These are phyloP conservation scores for Mortierella polycephala DNA, from an alignment of 371 early-diverging fungal species.

Conservation along the genomic window DNA sequence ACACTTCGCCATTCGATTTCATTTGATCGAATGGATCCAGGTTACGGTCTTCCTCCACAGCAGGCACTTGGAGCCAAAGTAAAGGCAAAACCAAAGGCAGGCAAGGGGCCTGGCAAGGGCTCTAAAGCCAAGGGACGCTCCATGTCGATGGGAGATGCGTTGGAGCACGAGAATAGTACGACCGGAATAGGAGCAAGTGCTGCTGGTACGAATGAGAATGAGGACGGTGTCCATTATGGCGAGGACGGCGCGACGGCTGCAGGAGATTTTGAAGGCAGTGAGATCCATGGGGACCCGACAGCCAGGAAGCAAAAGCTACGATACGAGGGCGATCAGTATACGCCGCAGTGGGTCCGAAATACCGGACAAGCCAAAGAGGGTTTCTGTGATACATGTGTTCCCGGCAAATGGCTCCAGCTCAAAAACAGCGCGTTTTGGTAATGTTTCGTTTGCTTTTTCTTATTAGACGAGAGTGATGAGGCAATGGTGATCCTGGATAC, in stretches of 20 bases:
- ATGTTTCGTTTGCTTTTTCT: background rate
- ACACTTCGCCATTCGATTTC: conserved; percentile 42
- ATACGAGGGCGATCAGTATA: conserved; percentile 85
- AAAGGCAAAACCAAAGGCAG: conserved; percentile 30
- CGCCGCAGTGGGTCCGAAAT: conserved; percentile 88
- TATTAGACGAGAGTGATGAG: background rate
- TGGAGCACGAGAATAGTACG: conserved; percentile 13
- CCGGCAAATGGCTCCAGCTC: conserved; percentile 91
- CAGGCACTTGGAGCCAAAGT: conserved; percentile 7
- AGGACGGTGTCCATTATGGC: conserved; percentile 37
- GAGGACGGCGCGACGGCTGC: conserved; percentile 50
- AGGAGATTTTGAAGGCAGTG: conserved; percentile 43
- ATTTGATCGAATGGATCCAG: conserved; percentile 30
- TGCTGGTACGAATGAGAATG: conserved; percentile 47
- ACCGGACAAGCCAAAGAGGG: conserved; percentile 88
- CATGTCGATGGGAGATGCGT: conserved; percentile 48
- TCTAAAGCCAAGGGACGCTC: conserved; percentile 34
- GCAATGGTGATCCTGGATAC: background rate
- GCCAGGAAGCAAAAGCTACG: conserved; percentile 77
- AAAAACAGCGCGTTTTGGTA: conserved; percentile 95
- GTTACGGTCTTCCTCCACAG: conserved; percentile 16
- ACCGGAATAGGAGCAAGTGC: background rate
- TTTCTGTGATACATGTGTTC: conserved; percentile 86
- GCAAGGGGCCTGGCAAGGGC: conserved; percentile 9
- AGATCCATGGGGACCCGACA: conserved; percentile 59